Conservation (phyloP, 192 early-diverging fungal genomes). For the Backusella psychrophila region DNA sequence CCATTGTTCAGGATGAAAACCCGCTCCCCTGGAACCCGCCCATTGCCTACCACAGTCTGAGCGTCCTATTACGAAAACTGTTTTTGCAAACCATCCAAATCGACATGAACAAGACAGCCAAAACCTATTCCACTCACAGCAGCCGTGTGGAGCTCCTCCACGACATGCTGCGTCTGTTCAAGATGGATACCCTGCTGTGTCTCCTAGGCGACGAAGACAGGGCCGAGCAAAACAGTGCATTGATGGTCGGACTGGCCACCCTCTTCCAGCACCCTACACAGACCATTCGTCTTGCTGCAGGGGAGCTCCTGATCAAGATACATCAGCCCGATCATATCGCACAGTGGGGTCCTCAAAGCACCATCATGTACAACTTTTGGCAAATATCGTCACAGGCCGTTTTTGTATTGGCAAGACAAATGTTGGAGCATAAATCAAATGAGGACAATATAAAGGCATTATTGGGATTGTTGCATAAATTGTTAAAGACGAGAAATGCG, state of each 20-base stretch:
- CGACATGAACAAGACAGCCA: conserved; percentile 32
- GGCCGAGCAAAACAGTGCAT: conserved; percentile 65
- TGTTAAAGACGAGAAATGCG: conserved; percentile 53
- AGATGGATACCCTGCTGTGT: conserved; percentile 65
- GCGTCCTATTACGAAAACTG: conserved; percentile 53
- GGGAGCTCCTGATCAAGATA: conserved; percentile 64
- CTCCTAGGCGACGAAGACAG: conserved; percentile 44
- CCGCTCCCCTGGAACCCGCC: conserved; percentile 68
- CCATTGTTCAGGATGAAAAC: conserved; percentile 60
- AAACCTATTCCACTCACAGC: conserved; percentile 36
- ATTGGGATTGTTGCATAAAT: conserved; percentile 56
- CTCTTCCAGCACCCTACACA: conserved; percentile 18
- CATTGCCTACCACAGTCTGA: conserved; percentile 52
- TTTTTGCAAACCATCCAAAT: conserved; percentile 50
- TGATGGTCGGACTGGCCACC: conserved; percentile 69
- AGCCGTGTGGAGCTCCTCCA: conserved; percentile 78
- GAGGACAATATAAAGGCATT: conserved; percentile 59
- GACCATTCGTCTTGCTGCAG: conserved; percentile 38
- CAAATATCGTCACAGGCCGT: conserved; percentile 55
- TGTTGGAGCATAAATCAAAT: conserved; percentile 68
- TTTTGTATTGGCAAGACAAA: conserved; percentile 61
- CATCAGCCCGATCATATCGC: conserved; percentile 62
- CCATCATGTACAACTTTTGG: conserved; percentile 72
- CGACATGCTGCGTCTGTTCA: conserved; percentile 69
- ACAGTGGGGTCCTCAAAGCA: conserved; percentile 75